A percentile compares a stretch with the other conserved stretches of the same genome.
These are phyloP conservation scores for Esteya vermicola DNA, from an alignment of 2,329 filamentous ascomycete species.

Conservation along the genomic window DNA sequence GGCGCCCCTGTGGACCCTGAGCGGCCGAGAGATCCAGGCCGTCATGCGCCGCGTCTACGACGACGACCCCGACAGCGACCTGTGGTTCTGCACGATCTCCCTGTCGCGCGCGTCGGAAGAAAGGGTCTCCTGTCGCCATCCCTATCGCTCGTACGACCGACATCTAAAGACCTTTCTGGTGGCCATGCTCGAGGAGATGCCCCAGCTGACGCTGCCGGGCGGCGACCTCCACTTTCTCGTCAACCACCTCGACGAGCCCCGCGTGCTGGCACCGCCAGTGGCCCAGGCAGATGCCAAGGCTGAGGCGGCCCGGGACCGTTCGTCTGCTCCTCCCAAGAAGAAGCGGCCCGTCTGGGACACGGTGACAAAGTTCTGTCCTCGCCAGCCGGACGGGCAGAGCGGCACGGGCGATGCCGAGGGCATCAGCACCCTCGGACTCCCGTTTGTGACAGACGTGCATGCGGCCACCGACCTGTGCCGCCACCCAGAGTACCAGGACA, in stretches of 20 bases:
- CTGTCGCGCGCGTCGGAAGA: no score
- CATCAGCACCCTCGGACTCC: conserved; percentile 15
- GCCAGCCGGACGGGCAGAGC: neutral
- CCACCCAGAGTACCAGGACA: conserved; percentile 25
- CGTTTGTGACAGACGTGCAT: conserved; percentile 20
- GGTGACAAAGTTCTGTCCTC: conserved; percentile 17
- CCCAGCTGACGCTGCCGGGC: no score
- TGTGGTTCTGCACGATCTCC: conserved; percentile 4
- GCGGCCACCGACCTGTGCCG: conserved; percentile 24
- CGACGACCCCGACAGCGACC: neutral
- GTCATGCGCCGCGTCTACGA: neutral
- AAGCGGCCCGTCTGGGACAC: conserved; percentile 18
- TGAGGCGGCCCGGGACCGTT: conserved; percentile 11
- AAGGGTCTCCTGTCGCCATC: neutral
- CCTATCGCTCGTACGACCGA: conserved; percentile 13
- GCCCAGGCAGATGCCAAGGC: conserved; percentile 8
- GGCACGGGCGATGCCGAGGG: neutral
- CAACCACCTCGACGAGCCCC: conserved; percentile 35
- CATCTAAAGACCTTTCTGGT: conserved; percentile 6
- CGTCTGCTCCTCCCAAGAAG: no score
- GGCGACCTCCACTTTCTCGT: conserved; percentile 27
- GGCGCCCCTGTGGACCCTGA: neutral
- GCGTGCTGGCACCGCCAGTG: conserved; percentile 18
- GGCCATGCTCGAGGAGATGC: conserved; percentile 11
- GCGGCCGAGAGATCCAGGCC: conserved; percentile 2